These are phyloP conservation scores for Plasmodium malariae DNA, from an alignment of 169 alveolate species.

Conservation along the genomic window DNA sequence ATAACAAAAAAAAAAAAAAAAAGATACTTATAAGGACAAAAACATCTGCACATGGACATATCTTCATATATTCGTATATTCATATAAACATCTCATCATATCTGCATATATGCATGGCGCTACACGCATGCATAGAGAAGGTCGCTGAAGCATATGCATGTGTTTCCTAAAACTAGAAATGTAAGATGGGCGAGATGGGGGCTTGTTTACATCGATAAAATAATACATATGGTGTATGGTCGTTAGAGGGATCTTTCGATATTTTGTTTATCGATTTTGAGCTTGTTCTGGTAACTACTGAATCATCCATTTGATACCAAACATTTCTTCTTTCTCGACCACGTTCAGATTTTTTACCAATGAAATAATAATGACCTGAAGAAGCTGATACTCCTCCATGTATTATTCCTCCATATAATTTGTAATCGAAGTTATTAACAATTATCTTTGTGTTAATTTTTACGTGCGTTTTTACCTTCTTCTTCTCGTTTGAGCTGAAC, in stretches of 20 bases:
- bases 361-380: conserved; percentile 89
- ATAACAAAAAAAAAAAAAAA: neutral
- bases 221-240: conserved; percentile 85
- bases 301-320: conserved; percentile 85
- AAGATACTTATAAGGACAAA: neutral
- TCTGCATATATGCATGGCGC: neutral
- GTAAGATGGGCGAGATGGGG: conserved; percentile 78
- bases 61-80: neutral
- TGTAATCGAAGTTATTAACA: conserved; percentile 83
- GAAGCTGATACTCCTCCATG: conserved; percentile 85
- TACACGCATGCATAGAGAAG: neutral
- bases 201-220: conserved; percentile 87
- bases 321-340: conserved; percentile 1
- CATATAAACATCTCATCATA: neutral
- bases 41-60: neutral
- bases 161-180: conserved; percentile 15
- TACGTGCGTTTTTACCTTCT: conserved; percentile 81
- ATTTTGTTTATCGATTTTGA: conserved; percentile 75
- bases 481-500: conserved; percentile 52
- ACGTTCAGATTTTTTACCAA: conserved; percentile 86
- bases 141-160: neutral
- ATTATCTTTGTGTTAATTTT: conserved; percentile 71
- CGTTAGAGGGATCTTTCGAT: conserved; percentile 77
- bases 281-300: conserved; percentile 71
- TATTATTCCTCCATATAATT: conserved; percentile 85